Evolutionary conservation across 805 yeast species (phyloP).

Genomic region (Teunomyces funiuensis): DNA sequence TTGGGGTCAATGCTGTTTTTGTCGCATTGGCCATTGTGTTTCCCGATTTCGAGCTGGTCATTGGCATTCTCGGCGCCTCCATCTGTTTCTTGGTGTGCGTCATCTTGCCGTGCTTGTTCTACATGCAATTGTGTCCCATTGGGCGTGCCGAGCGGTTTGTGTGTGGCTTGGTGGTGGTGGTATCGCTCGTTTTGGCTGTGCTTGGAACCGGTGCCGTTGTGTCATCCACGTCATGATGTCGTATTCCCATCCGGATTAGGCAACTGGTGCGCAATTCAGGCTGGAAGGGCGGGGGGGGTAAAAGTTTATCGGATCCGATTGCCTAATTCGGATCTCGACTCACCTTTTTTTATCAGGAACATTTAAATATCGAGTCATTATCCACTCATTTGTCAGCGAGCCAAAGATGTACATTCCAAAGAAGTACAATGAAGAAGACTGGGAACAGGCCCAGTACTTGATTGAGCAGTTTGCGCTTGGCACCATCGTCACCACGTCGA

Average conservation of each 20-base stretch:
- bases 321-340: no score
- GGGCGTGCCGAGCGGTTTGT: slow-evolving; percentile 14
- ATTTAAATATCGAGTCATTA: background rate
- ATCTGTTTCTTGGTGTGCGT: slow-evolving; percentile 43
- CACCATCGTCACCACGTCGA: slow-evolving; percentile 43
- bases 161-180: slow-evolving; percentile 10
- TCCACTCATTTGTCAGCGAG: background rate
- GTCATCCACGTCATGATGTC: no score
- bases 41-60: slow-evolving; percentile 39
- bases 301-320: no score
- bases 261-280: no score
- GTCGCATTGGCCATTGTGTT: slow-evolving; percentile 29
- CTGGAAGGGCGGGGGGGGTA: no score
- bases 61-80: slow-evolving; percentile 43
- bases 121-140: slow-evolving; percentile 24
- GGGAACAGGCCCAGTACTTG: slow-evolving; percentile 40
- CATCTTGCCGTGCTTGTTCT: slow-evolving; percentile 39
- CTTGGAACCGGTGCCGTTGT: slow-evolving; percentile 20
- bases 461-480: slow-evolving; percentile 53
- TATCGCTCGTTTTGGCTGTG: slow-evolving; percentile 16
- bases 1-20: slow-evolving; percentile 23
- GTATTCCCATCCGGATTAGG: no score
- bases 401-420: slow-evolving; percentile 38
- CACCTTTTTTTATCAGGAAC: no score
- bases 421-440: slow-evolving; percentile 28